A percentile compares a stretch with the other conserved stretches of the same genome.
Conservation (phyloP, 2,329 filamentous ascomycete genomes). For the Xylariaceae sp. region DNA sequence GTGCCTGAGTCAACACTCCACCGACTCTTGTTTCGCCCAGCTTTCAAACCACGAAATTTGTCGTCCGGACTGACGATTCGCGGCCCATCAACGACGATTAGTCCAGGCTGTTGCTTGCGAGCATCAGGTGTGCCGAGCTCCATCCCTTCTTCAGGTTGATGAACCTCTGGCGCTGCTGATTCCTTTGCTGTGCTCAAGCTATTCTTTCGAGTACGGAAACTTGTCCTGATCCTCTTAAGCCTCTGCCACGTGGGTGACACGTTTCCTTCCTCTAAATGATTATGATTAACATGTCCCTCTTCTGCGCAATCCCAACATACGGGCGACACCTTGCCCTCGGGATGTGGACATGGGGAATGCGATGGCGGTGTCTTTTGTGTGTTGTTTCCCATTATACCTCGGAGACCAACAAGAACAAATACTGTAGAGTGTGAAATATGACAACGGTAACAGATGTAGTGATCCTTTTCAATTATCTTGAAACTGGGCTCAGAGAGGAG, state of each 20-base stretch:
- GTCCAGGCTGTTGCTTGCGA: conserved; percentile 16
- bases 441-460: no score
- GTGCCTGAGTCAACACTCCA: not conserved
- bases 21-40: not conserved
- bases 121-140: conserved; percentile 17
- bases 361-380: no score
- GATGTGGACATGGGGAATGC: conserved; percentile 7
- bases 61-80: conserved; percentile 17
- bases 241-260: conserved; percentile 8
- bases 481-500: no score
- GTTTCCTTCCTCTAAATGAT: not conserved
- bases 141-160: conserved; percentile 21
- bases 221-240: conserved; percentile 26
- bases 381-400: no score
- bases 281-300: conserved; percentile 8
- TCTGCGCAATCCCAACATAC: conserved; percentile 19
- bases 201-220: conserved; percentile 4
- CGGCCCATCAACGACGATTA: conserved; percentile 22
- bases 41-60: conserved; percentile 5
- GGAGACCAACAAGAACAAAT: no score
- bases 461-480: no score
- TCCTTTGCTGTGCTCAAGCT: conserved; percentile 1
- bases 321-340: conserved; percentile 5
- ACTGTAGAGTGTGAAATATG: no score
- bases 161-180: conserved; percentile 19